Conservation (phyloP, 345 rosid species). For the Populus pruinosa region DNA sequence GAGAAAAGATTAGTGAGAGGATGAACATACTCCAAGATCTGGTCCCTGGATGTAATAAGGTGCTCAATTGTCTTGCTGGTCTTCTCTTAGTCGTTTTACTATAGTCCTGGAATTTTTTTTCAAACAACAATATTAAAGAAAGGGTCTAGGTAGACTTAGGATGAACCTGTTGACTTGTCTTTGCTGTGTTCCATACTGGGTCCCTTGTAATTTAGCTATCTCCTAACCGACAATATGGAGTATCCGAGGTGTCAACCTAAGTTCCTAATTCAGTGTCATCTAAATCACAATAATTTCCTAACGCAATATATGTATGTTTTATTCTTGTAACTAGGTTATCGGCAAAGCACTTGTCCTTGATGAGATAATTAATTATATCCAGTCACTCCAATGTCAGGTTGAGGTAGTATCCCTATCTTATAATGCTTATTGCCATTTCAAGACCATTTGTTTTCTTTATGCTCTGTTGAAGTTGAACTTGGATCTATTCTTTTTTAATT, state of each 20-base stretch:
- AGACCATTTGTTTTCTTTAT: background rate
- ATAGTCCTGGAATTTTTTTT: background rate
- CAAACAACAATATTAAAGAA: background rate
- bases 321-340: slow-evolving; percentile 46
- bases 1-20: slow-evolving; percentile 91
- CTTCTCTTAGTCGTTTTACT: slow-evolving; percentile 4
- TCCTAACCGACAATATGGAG: background rate
- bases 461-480: slow-evolving; percentile 8
- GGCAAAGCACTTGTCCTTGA: slow-evolving; percentile 90
- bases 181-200: background rate
- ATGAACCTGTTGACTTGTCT: background rate
- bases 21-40: slow-evolving; percentile 86
- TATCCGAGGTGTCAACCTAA: background rate
- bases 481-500: slow-evolving; percentile 8
- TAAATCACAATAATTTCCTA: background rate
- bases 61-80: slow-evolving; percentile 13
- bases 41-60: slow-evolving; percentile 96
- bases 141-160: background rate
- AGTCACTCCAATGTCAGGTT: slow-evolving; percentile 78
- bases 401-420: slow-evolving; percentile 45
- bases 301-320: background rate
- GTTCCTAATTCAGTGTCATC: background rate
- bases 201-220: background rate
- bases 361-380: slow-evolving; percentile 88
- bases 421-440: background rate